phyloP scores from a whole-genome alignment of 345 rosid genomes.

The Salix dunnii region DNA sequence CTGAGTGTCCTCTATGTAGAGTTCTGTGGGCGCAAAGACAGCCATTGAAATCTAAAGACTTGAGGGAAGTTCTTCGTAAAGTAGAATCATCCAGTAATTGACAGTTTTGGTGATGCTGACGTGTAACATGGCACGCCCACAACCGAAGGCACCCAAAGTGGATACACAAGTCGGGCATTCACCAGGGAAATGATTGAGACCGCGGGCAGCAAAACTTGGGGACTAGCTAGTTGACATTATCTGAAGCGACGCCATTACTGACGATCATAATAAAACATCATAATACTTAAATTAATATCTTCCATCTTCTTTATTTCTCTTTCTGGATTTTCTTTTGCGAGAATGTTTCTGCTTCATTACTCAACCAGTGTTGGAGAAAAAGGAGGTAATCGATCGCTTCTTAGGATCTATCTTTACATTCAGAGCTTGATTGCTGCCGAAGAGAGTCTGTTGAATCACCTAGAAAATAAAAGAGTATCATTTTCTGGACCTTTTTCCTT shows the following conservation, averaged over 20 bases:
- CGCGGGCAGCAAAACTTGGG: neutral
- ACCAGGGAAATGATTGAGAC: constrained; percentile 15
- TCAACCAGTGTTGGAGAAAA: neutral
- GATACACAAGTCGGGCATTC: constrained; percentile 23
- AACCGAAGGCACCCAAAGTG: constrained; percentile 25
- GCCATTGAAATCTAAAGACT: neutral
- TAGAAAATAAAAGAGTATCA: neutral
- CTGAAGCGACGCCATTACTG: neutral
- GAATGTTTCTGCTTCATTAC: neutral
- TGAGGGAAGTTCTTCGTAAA: neutral
- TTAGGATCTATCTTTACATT: neutral
- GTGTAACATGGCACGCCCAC: constrained; percentile 23
- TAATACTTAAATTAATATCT: neutral
- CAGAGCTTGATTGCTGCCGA: neutral
- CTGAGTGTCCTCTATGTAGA: neutral
- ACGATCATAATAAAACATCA: no score
- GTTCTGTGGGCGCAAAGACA: neutral
- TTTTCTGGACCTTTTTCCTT: neutral
- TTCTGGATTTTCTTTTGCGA: constrained; percentile 1
- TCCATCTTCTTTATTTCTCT: neutral
- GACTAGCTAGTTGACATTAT: neutral
- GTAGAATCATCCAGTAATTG: constrained; percentile 26
- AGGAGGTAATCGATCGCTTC: neutral
- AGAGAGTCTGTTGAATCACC: neutral
- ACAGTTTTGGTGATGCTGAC: constrained; percentile 16